Evolutionary conservation across 2,329 filamentous ascomycete genomes (phyloP), one percentile per base, ranked within the genome.

Genomic region (Cladophialophora immunda): DNA sequence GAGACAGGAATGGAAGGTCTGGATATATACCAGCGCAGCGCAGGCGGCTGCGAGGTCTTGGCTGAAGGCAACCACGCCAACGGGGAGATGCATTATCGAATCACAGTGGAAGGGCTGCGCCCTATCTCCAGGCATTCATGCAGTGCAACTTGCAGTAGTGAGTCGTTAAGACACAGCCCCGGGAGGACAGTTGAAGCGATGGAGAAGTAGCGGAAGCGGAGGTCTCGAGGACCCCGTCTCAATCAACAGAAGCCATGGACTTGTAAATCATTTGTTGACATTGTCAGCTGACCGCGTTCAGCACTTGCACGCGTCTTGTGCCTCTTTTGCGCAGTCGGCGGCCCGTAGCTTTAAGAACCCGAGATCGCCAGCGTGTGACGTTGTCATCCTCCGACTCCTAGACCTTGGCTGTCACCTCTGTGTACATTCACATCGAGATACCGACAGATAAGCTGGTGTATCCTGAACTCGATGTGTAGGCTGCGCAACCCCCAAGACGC

Each of bases 41-140:
- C 66, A 68, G 65, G 68, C 68, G 68, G 66, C 63, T 69, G 64
- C 62, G 56, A 59, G 54, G 62, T 47, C 67, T 71, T 67, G 67
- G 67, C 67, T 11, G 58, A 65, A 66, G 58, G 62, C 62, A 65
- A 41, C 66, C 62, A 68, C 22, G 32, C 57, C 59, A 53, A 66
- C 64, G 61, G 62, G 11, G 32, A 60, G 66, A 60, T 57, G 62
- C 45, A 56, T 47, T 38, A 57, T 62, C 70, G 56, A 69, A 71
- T 70, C 68, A 70, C 54, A 52, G 45, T 58, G 19, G 57, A 34
- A 32, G 11, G 7, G 5, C 53, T 57, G 56, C 56, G 58, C 53
- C 53, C 52, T 61, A 62, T 61, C 59, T 61, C 58, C 64, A 67
- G 68, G 62, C 62, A 69, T 41, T 45, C 58, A 15, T 69, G 65